Evolutionary conservation across 2,329 filamentous ascomycete genomes (phyloP).

Genomic region (Sporothrix brasiliensis): DNA sequence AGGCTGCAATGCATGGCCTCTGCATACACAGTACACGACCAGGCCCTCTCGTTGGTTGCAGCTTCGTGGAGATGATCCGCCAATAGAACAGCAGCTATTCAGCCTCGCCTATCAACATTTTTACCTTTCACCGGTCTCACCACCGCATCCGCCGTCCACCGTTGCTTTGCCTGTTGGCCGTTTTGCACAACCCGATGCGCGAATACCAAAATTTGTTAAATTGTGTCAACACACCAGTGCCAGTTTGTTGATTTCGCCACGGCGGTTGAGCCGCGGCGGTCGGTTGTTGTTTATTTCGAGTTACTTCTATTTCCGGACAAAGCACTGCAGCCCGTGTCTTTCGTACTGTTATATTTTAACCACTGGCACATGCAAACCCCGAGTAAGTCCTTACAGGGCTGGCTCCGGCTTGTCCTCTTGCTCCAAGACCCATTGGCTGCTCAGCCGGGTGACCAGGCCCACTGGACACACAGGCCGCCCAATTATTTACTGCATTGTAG

Average conservation of each 20-base stretch:
- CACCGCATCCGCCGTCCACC: not conserved
- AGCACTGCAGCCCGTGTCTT: not conserved
- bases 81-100: slow-evolving; percentile 4
- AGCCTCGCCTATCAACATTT: slow-evolving; percentile 15
- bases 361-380: not conserved
- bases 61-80: not conserved
- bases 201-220: not conserved
- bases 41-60: not conserved
- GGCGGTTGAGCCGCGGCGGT: not conserved
- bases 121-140: not conserved
- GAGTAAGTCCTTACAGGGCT: slow-evolving; percentile 25
- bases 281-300: not conserved
- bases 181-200: slow-evolving; percentile 6
- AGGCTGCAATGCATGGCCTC: slow-evolving; percentile 28
- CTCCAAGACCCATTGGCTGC: slow-evolving; percentile 26
- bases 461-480: not conserved
- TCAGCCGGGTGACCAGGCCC: not conserved
- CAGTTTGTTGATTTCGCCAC: not conserved
- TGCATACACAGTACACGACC: not conserved
- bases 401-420: slow-evolving; percentile 8
- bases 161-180: slow-evolving; percentile 29
- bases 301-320: not conserved
- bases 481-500: not conserved
- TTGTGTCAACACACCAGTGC: not conserved
- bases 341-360: not conserved